Base-by-base conservation (phyloP, 108 stramenopile genomes). In the Epipyxis sp. region DNA sequence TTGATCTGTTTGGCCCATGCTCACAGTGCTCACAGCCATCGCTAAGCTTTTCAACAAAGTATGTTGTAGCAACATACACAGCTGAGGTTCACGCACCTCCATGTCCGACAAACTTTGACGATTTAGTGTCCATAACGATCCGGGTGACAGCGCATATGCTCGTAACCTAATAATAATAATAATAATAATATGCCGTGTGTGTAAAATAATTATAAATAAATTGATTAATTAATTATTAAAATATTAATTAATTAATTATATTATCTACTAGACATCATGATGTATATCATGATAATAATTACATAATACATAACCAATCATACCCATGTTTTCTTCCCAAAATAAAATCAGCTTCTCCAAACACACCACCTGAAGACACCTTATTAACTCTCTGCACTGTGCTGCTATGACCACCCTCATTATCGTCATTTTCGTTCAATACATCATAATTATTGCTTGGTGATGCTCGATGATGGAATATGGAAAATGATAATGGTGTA, bases 331-430 rank as follows among this genome's bases (percentile, higher is more conserved):
- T 65, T 3, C 35, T 3, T 6, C 61, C 61, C 61, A 86, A 77
- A 43, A 82, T 77, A 77, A 86, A 86, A 6, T 81, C 83, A 37
- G 83, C 58, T 74, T 86, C 83, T 13, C 85, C 85, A 42, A 84
- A 81, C 35, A 41, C 82, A 0, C 85, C 85, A 13, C 85, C 85
- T 2, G 59, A 78, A 35, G 65, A 81, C 25, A 83, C 42, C 79
- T 83, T 83, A 6, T 44, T 82, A 29, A 85, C 40, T 30, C 84
- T 82, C 40, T n/a, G 43, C 44, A 37, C 39, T 57, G 59, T 59
- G 20, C 37, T 81, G 40, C 35, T 35, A 40, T 0, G 58, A 59
- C 0, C 74, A n/a, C n/a, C n/a, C n/a, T n/a, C n/a, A n/a, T n/a
- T n/a, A n/a, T 39, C 1, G 35, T 13, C 0, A 80, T 39, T 32